These are phyloP conservation scores for Leccinum griseonigrum DNA, from an alignment of 1,284 basidiomycete genomes.

Conservation along the genomic window DNA sequence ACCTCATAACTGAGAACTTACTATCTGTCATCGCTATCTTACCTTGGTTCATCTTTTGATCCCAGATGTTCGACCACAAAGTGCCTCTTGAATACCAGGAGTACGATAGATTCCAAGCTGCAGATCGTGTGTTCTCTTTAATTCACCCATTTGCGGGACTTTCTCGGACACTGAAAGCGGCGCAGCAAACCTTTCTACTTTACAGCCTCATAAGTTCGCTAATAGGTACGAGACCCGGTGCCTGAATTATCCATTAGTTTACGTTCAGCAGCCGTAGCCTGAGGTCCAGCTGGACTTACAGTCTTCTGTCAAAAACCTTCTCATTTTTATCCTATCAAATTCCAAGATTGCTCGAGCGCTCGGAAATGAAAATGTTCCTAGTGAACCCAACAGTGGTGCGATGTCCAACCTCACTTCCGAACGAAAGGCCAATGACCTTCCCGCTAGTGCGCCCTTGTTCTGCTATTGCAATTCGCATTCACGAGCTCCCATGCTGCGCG, in stretches of 20 bases:
- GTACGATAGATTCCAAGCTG: background rate
- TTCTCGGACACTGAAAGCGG: background rate
- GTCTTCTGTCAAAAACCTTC: background rate
- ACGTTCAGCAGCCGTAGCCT: background rate
- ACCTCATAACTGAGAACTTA: background rate
- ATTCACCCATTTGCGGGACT: background rate
- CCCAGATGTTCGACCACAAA: background rate
- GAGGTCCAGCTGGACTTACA: background rate
- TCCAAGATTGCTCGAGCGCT: background rate
- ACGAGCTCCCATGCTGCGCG: background rate
- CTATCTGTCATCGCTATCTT: background rate
- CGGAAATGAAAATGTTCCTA: background rate
- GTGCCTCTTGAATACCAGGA: slow-evolving; percentile 3
- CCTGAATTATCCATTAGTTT: background rate
- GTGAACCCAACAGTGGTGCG: background rate
- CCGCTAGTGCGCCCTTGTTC: background rate
- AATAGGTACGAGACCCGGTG: background rate
- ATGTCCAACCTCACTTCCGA: background rate
- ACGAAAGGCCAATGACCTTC: background rate
- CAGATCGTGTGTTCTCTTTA: background rate
- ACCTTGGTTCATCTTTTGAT: background rate
- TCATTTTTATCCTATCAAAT: background rate
- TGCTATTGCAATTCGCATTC: background rate
- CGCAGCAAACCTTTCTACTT: background rate
- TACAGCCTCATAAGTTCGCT: background rate